A percentile compares a stretch with the other conserved stretches of the same genome.
phyloP scores from a whole-genome alignment of 1,139 yeast genomes.

The Hyphopichia wangnamkhiaoensis region DNA sequence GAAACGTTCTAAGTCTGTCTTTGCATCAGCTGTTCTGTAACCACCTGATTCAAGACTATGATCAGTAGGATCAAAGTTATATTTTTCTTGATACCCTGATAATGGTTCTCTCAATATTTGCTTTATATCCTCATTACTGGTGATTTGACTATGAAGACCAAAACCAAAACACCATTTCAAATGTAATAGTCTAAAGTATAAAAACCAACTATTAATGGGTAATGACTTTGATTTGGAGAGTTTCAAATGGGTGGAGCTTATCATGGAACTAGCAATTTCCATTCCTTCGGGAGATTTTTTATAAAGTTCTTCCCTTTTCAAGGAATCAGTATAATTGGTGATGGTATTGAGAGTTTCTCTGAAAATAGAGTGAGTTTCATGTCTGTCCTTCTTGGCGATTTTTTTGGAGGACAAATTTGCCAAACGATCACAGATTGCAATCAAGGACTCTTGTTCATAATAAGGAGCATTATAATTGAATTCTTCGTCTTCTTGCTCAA shows the following conservation, averaged over 20 bases:
- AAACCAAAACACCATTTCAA: constrained; percentile 73
- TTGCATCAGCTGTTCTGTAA: constrained; percentile 9
- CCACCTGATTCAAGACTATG: constrained; percentile 13
- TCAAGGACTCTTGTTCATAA: constrained; percentile 56
- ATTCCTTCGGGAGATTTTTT: constrained; percentile 40
- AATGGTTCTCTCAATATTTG: constrained; percentile 46
- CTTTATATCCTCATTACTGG: constrained; percentile 47
- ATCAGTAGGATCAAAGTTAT: constrained; percentile 17
- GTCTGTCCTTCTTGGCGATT: constrained; percentile 62
- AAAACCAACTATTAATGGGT: constrained; percentile 67
- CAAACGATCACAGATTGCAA: constrained; percentile 44
- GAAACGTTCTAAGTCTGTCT: constrained; percentile 16
- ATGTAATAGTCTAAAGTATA: constrained; percentile 60
- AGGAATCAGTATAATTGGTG: constrained; percentile 41
- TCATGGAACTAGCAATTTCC: constrained; percentile 37
- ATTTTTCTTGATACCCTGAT: constrained; percentile 30
- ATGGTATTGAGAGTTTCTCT: constrained; percentile 60
- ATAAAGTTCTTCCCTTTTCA: constrained; percentile 37
- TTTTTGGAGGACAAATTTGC: constrained; percentile 56
- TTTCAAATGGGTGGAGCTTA: constrained; percentile 51
- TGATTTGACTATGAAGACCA: constrained; percentile 65
- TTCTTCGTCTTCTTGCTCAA: constrained; percentile 40
- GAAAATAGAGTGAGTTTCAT: constrained; percentile 61
- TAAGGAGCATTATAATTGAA: constrained; percentile 55
- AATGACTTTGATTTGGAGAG: constrained; percentile 57